A percentile compares a stretch with the other conserved stretches of the same genome.
Evolutionary conservation across 2,329 filamentous ascomycete genomes (phyloP).

Genomic region (Diplodia corticola): DNA sequence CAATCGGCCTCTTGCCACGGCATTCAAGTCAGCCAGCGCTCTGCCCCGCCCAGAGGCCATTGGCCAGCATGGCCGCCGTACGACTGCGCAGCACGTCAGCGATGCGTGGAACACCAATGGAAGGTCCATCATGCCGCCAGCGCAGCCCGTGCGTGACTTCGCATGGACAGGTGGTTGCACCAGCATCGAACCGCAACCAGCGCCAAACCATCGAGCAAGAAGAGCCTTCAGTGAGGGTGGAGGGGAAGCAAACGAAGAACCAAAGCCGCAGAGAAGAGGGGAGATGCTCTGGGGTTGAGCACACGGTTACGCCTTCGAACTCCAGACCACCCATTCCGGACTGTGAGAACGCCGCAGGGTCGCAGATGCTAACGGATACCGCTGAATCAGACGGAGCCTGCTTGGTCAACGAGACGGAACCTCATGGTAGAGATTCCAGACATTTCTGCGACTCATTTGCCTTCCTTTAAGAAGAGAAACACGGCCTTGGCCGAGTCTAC

Average conservation of each 20-base stretch:
- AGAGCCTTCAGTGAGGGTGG: too few species aligned
- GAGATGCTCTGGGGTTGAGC: too few species aligned
- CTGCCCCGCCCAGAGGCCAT: not conserved
- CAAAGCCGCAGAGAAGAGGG: too few species aligned
- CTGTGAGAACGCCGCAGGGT: too few species aligned
- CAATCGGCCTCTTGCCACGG: not conserved
- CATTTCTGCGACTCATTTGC: not conserved
- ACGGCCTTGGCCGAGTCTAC: not conserved
- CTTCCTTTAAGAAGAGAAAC: not conserved
- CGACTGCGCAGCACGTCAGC: not conserved
- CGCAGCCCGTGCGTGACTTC: not conserved
- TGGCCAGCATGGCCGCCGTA: not conserved
- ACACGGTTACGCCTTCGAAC: too few species aligned
- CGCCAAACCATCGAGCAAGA: too few species aligned
- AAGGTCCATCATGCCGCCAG: not conserved
- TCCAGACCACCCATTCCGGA: too few species aligned
- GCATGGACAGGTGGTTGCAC: not conserved
- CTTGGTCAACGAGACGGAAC: not conserved
- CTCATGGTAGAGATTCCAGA: not conserved
- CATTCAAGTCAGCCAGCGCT: not conserved
- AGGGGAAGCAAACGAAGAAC: too few species aligned
- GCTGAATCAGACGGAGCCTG: too few species aligned
- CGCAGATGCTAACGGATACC: too few species aligned
- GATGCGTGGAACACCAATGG: not conserved
- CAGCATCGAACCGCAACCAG: not conserved